Evolutionary conservation across 495 filamentous ascomycete genomes (phyloP).

Genomic region (Hypoxylon rickii): DNA sequence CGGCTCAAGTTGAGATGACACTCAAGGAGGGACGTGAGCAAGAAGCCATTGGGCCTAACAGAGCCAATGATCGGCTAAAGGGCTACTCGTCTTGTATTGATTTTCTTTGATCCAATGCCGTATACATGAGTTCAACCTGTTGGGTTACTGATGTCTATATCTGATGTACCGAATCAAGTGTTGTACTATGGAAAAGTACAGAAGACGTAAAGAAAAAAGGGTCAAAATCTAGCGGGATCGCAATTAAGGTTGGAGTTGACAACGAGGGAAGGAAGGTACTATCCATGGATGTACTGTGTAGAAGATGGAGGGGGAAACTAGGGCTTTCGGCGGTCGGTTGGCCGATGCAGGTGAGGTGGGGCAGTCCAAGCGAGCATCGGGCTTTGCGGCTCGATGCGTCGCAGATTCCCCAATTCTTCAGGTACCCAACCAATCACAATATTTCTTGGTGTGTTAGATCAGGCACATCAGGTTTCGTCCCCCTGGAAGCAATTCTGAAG

Average conservation of each 20-base stretch:
- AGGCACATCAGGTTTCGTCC: constrained; percentile 34
- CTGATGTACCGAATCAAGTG: neutral
- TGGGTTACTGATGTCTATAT: too few relatives aligned
- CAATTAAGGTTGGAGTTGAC: constrained; percentile 25
- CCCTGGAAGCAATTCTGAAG: constrained; percentile 30
- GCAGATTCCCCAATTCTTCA: constrained; percentile 25
- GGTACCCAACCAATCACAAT: constrained; percentile 13
- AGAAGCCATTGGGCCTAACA: constrained; percentile 12
- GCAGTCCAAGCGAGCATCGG: constrained; percentile 19
- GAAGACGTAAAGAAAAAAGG: too few relatives aligned
- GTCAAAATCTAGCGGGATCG: too few relatives aligned
- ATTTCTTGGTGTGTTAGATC: constrained; percentile 17
- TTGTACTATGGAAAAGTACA: constrained; percentile 1
- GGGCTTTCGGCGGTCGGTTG: constrained; percentile 22
- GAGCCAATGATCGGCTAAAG: constrained; percentile 21
- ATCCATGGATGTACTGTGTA: too few relatives aligned
- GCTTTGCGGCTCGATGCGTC: constrained; percentile 38
- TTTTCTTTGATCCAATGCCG: too few relatives aligned
- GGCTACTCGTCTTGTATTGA: constrained; percentile 4
- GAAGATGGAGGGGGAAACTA: constrained; percentile 25
- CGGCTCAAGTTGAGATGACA: constrained; percentile 25
- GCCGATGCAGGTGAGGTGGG: constrained; percentile 21
- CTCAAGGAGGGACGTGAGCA: constrained; percentile 4
- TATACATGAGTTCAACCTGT: too few relatives aligned
- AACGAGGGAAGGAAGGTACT: too few relatives aligned